Evolutionary conservation across 139 green algal species (phyloP), one percentile per base, ranked within the genome.

Genomic region (Tetratostichococcus sp.): DNA sequence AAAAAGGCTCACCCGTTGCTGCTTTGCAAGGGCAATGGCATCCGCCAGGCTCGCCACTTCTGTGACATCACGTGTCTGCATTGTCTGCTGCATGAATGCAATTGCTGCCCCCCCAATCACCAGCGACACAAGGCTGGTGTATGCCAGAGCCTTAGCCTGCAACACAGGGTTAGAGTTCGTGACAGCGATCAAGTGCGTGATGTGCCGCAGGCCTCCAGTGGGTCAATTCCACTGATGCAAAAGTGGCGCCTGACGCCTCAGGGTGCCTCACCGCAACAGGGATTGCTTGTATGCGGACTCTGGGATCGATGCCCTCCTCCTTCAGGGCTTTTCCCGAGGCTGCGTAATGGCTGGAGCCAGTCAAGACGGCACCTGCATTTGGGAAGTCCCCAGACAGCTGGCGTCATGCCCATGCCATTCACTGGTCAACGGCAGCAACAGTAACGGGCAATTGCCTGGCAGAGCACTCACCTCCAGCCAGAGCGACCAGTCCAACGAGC

Each of bases 231-330:
- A n/a, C n/a, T n/a, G n/a, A n/a, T 30, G 39, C 39, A 11, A 6
- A 50, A 6, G 11, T 21, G 39, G 8, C 11, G 11, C 8, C 39
- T 21, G 11, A 11, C 39, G 6, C 39, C 8, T 50, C 39, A 50
- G 39, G 39, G 39, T 50, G 39, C 8, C 77, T 62, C 58, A 76
- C 79, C 57, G 81, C 81, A 1, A 86, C 14, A 0, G 81, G 81
- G 2, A 86, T n/a, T 32, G 81, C 76, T 30, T 43, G 67, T 5
- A 82, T 30, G 0, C 81, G 68, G 25, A 50, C 73, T 4, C 74
- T 39, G 0, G 79, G 67, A 32, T 72, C 39, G 5, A 86, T 81
- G 11, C 81, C 81, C 4, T 86, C 81, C 33, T 85, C 74, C 65
- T 43, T 50, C 23, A 86, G 73, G 34, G 69, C 39, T 43, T 86